These are phyloP conservation scores for Noccaea bulbosa DNA, from an alignment of 345 rosid genomes.

Conservation along the genomic window DNA sequence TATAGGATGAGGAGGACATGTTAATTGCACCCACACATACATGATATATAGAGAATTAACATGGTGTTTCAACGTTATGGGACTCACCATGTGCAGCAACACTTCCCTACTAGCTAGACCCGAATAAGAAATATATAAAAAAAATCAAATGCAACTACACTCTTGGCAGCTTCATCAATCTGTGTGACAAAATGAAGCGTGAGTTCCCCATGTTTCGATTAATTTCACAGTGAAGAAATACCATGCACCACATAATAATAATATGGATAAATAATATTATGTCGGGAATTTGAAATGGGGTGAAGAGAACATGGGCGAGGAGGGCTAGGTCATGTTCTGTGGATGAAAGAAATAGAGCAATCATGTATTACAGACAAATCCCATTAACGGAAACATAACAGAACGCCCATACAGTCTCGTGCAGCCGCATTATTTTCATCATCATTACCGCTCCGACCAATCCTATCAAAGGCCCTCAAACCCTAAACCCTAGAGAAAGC, in stretches of 20 bases:
- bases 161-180: slow-evolving; percentile 25
- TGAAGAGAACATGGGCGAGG: slow-evolving; percentile 40
- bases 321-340: slow-evolving; percentile 44
- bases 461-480: slow-evolving; percentile 19
- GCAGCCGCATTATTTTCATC: slow-evolving; percentile 33
- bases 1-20: background rate
- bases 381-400: slow-evolving; percentile 40
- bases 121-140: background rate
- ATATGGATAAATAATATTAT: background rate
- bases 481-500: slow-evolving; percentile 29
- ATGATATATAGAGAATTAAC: slow-evolving; percentile 21
- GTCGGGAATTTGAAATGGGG: slow-evolving; percentile 34
- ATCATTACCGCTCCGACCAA: slow-evolving; percentile 24
- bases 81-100: slow-evolving; percentile 43
- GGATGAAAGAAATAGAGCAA: slow-evolving; percentile 39
- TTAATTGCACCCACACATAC: slow-evolving; percentile 25
- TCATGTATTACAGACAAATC: slow-evolving; percentile 44
- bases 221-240: background rate
- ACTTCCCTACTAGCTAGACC: background rate
- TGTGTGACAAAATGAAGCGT: slow-evolving; percentile 9
- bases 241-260: slow-evolving; percentile 29
- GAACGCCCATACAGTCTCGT: slow-evolving; percentile 46
- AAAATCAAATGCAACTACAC: background rate
- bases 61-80: slow-evolving; percentile 38
- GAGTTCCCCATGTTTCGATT: slow-evolving; percentile 37